Base-by-base conservation (phyloP, 805 yeast genomes). In the Kodamaea kaohsiungensis region DNA sequence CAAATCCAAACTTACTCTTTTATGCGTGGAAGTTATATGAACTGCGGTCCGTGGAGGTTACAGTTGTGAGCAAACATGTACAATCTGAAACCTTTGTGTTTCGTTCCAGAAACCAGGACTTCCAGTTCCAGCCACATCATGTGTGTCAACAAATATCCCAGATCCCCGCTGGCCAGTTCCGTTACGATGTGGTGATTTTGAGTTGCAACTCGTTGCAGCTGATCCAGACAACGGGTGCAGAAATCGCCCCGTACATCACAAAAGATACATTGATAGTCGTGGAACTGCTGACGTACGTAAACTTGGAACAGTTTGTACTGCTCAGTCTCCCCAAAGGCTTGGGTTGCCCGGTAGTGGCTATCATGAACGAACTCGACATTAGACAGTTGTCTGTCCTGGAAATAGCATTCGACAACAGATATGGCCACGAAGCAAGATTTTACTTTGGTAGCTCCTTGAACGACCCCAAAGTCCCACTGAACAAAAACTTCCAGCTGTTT, bases 251-350 rank as follows among this genome's bases (percentile, higher is more conserved):
- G 2, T 66, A 55, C 49, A 55, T 75, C 17, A 57, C 65, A 46
- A 52, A 59, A 7, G 56, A 78, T 65, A 78, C 91, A 22, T 72
- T 84, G 35, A 70, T 88, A 2, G 71, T 88, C 22, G 71, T 88
- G 38, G 96, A 88, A 69, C 80, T 86, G 48, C 83, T 90, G 1
- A 89, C 90, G 3, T 88, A 81, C 64, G 82, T 88, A 53, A 86
- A 86, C 65, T 67, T 88, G 51, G 93, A 88, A 66, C 88, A 89
- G 7, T 87, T 87, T 64, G 78, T 86, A 40, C 76, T 73, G 59
- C 72, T 82, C 65, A 72, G 75, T 16, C 66, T 76, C 53, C 61
- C 72, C 13, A 58, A 67, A 40, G 61, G 68, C 56, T 58, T 66
- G 70, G 54, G 76, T 35, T 58, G 65, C 35, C 56, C 67, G 39